phyloP scores from a whole-genome alignment of 768 basidiomycete species.

The Austroboletus festivus region DNA sequence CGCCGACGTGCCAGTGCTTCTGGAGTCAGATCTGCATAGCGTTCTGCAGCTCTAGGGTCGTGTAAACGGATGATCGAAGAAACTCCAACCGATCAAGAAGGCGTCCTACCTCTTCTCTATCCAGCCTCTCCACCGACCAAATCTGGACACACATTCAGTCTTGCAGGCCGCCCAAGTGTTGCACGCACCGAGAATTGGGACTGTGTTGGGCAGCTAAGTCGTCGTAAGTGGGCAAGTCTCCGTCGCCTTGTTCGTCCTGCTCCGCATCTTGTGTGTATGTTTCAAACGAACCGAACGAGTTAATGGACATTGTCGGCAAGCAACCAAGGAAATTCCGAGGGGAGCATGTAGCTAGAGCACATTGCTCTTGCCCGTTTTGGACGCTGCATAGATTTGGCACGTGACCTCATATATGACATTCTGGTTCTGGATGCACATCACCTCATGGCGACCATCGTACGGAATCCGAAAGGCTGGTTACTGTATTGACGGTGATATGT shows the following conservation, averaged over 20 bases:
- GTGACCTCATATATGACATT: too few species aligned
- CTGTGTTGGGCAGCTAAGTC: conserved; percentile 74
- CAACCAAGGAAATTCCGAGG: neutral
- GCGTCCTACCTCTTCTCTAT: conserved; percentile 73
- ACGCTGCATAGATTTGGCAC: neutral
- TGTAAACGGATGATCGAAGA: conserved; percentile 1
- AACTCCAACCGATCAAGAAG: neutral
- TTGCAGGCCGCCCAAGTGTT: conserved; percentile 2
- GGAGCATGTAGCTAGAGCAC: too few species aligned
- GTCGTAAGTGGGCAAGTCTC: conserved; percentile 74
- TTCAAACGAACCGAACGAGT: conserved; percentile 25
- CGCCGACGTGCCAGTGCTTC: conserved; percentile 56
- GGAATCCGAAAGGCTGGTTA: too few species aligned
- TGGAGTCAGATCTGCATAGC: conserved; percentile 63
- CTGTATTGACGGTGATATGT: too few species aligned
- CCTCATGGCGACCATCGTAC: too few species aligned
- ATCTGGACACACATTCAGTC: conserved; percentile 42
- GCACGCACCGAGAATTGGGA: conserved; percentile 72
- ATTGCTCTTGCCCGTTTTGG: conserved; percentile 1
- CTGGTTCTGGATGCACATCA: too few species aligned
- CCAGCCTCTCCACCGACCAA: conserved; percentile 85
- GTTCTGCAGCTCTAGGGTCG: conserved; percentile 69
- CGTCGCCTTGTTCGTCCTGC: conserved; percentile 41
- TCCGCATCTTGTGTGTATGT: conserved; percentile 34
- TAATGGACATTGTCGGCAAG: conserved; percentile 15